Base-by-base conservation (phyloP, 2,329 filamentous ascomycete genomes). In the Alternaria ethzedia region DNA sequence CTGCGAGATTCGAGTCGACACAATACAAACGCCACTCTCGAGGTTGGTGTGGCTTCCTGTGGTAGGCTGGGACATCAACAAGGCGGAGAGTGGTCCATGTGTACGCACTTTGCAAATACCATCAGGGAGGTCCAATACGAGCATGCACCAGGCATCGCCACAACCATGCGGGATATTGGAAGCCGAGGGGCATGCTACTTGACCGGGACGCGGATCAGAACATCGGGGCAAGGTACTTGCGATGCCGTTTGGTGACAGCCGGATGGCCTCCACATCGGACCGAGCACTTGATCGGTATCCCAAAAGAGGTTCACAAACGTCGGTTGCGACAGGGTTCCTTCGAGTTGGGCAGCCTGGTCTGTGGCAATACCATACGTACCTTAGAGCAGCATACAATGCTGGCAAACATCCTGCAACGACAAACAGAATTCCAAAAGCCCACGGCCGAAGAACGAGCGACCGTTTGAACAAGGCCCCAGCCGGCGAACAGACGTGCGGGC, bases 401-500 rank as follows among this genome's bases (percentile, higher is more conserved):
- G 55, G 46, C 28, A 43, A 43, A 51, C 23, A 26, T 15, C 17
- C 17, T 54, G 36, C 20, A 10, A 36, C 30, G 28, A 36, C 49
- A 51, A 28, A 52, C 23, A 30, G n/a, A 13, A 25, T n/a, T 9
- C 15, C 15, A 12, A n/a, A 15, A 25, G 30, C 21, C 36, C 30
- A 20, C 20, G 20, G 21, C 30, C 49, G 30, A 54, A 32, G 54
- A 59, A 59, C 30, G 17, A 46, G 52, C 25, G 13, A 46, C 41
- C 44, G 58, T 63, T 44, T 46, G 54, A 55, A 57, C 49, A 56
- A 45, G 45, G 58, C 47, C 56, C 50, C 65, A 28, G 64, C 61
- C 60, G 55, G 67, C 54, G 59, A 66, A 66, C 66, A 65, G 59
- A 64, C 58, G 63, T 65, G 67, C 65, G 72, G 63, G 69, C 67